A percentile compares a stretch with the other conserved stretches of the same genome.
Evolutionary conservation across 805 yeast species (phyloP).

Genomic region (Lipomyces sp.): DNA sequence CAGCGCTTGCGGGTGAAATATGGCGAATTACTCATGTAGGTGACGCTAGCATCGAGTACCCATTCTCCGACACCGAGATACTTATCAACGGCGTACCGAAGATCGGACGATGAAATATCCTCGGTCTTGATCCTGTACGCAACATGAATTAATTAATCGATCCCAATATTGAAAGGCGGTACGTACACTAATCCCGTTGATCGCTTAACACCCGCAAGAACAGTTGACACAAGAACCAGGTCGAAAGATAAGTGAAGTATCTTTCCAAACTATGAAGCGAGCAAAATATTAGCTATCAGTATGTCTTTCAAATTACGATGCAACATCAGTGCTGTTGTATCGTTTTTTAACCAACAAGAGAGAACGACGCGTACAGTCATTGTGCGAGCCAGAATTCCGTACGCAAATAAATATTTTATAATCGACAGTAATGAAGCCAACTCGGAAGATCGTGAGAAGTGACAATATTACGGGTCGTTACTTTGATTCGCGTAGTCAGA

Average conservation of each 20-base stretch:
- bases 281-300: not conserved
- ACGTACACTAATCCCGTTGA: conserved; percentile 71
- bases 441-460: not conserved
- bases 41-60: conserved; percentile 71
- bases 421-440: not conserved
- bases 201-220: conserved; percentile 83
- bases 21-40: conserved; percentile 69
- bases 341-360: not conserved
- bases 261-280: conserved; percentile 57
- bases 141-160: conserved; percentile 15
- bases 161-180: conserved; percentile 15
- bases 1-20: conserved; percentile 59
- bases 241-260: conserved; percentile 76
- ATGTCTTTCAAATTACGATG: not conserved
- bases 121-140: conserved; percentile 52
- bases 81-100: conserved; percentile 52
- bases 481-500: not conserved
- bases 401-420: not conserved
- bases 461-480: not conserved
- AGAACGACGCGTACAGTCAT: not conserved
- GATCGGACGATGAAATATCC: conserved; percentile 55
- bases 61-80: conserved; percentile 88
- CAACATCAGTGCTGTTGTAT: not conserved
- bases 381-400: not conserved
- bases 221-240: conserved; percentile 74